Evolutionary conservation across 2,329 filamentous ascomycete species (phyloP), one percentile per base, ranked within the genome.

Genomic region (Exophiala sideris): DNA sequence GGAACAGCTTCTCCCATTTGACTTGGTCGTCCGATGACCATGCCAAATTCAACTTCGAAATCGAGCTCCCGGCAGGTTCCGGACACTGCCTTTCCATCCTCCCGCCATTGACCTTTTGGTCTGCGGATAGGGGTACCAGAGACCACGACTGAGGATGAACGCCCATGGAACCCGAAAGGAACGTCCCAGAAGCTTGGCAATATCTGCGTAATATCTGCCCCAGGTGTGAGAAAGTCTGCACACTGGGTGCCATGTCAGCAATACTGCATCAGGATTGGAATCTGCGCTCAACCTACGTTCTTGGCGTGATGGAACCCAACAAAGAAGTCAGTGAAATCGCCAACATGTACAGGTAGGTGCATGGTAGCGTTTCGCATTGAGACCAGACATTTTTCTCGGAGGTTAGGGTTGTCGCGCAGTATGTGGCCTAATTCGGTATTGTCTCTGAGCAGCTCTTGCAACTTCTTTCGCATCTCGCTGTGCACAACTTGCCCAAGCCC

Each of bases 31-130:
- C 81, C 82, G 6, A 92, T 77, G 64, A 91, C 88, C 38, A 83
- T 86, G 1, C 86, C 89, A n/a, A 94, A 72, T 69, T 92, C 89
- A 1, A 92, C 77, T 69, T 92, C 89, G 29, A 91, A 83, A 64
- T 92, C 89, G 1, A 94, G 73, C 64, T 81, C 82, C 60, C 80
- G 79, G 66, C 79, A 83, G 0, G 85, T 79, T 7, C 77, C 79
- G 58, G 87, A 84, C 5, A 49, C 38, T 2, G 41, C n/a, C 16
- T 48, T 35, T 24, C 50, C 56, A 11, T 56, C 41, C 5, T 45
- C 40, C 3, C 34, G 21, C 20, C 32, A 44, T 35, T 47, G 48
- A 12, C 45, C 48, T 12, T 50, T 52, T 11, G 57, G 59, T 14
- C 59, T 21, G 29, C 40, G 45, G 7, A 61, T 21, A 16, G 50